Base-by-base conservation (phyloP, 1,139 yeast species). In the Zygoascus hellenicus region DNA sequence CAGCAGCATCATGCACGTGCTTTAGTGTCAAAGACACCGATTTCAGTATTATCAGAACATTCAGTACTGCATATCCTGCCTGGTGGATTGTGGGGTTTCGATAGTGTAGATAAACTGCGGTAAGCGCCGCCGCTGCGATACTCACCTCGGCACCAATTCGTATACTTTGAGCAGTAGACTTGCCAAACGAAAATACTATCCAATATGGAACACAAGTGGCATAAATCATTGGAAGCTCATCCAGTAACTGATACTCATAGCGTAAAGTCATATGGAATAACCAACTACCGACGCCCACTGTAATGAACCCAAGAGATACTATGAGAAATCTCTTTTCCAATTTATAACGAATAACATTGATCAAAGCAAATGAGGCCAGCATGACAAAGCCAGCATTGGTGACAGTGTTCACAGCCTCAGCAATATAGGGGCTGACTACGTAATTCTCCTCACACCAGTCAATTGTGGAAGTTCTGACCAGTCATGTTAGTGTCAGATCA, bases 381-480 rank as follows among this genome's bases (percentile, higher is more conserved):
- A 78, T 58, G 34, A 89, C 78, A 58, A 84, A 85, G 29, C 76
- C 73, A 5, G 85, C 68, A 61, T 89, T 89, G 46, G 97, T 87
- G 44, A 78, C 60, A 5, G 96, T 85, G 61, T 89, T 89, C 50
- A 89, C 72, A 48, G 87, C 83, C 64, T 89, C 97, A n/a, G 96
- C 96, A 47, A 89, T 74, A 59, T 83, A 89, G 15, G 73, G 74
- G n/a, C 90, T 77, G 9, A 89, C 85, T 9, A 88, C 92, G 62
- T 89, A 89, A 68, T 89, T 90, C 63, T 89, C 97, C 65, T 89
- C 97, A 67, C 97, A 89, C 97, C 97, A 89, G 61, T 89, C 97
- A 47, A 89, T 89, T 29, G 96, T 87, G 30, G 95, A 60, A 2
- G 74, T 70, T 37, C 64, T 60, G 41, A 22, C 10, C 14, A 16